Conservation (phyloP, 2,329 filamentous ascomycete genomes). For the Botrytis byssoidea region DNA sequence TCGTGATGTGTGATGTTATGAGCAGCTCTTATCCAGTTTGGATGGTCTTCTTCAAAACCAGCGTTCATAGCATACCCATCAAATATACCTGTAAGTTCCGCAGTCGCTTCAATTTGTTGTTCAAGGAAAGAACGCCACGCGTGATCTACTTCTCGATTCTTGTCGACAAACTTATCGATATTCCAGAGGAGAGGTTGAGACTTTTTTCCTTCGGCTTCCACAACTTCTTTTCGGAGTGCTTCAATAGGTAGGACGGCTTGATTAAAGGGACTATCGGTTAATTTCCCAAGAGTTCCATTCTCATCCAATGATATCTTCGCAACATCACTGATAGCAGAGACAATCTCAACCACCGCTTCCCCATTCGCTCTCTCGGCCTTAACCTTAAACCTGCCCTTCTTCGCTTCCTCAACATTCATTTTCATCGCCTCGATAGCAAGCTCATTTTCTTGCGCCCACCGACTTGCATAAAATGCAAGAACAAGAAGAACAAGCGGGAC, state of each 20-base stretch:
- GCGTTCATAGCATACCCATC: neutral
- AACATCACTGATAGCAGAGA: neutral
- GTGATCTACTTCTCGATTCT: conserved; percentile 3
- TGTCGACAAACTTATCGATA: neutral
- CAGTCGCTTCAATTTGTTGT: neutral
- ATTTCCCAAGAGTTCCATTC: neutral
- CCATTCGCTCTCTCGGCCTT: neutral
- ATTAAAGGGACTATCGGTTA: conserved; percentile 7
- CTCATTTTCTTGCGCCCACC: neutral
- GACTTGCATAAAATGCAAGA: neutral
- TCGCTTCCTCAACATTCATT: neutral
- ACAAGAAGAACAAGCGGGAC: neutral
- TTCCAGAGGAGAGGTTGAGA: neutral
- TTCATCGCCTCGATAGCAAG: neutral
- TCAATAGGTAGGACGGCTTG: neutral
- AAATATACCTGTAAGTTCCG: neutral
- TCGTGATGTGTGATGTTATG: neutral
- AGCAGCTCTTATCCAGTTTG: neutral
- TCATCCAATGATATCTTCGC: neutral
- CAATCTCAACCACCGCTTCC: neutral
- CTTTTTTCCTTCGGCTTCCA: neutral
- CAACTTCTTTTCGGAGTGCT: neutral
- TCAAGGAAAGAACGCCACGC: conserved; percentile 9
- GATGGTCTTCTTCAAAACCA: no score
- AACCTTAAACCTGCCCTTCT: neutral